Evolutionary conservation across 768 basidiomycete genomes (phyloP).

Genomic region (Lactarius indigo): DNA sequence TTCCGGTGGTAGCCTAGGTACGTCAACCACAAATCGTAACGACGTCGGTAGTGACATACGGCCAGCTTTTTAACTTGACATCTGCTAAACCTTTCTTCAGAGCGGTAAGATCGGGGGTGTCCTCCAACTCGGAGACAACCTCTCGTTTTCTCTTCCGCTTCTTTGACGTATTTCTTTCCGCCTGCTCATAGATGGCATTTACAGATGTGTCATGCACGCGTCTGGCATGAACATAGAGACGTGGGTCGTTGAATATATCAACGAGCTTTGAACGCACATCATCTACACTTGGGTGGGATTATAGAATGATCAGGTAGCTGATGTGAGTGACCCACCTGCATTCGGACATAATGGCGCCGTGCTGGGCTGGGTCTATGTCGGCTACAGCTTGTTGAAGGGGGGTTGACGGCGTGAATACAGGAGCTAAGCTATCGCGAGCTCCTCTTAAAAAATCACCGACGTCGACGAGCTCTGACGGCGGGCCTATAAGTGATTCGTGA

Average conservation of each 20-base stretch:
- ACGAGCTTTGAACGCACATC: conserved; percentile 46
- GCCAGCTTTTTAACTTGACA: conserved; percentile 56
- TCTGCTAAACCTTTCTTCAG: conserved; percentile 52
- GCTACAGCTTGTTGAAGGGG: conserved; percentile 5
- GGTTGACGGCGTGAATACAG: background rate
- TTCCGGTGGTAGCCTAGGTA: conserved; percentile 45
- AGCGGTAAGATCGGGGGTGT: conserved; percentile 43
- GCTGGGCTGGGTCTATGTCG: background rate
- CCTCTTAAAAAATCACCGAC: conserved; percentile 31
- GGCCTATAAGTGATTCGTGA: conserved; percentile 27
- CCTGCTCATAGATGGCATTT: conserved; percentile 34
- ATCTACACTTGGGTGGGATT: conserved; percentile 41
- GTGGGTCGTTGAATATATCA: conserved; percentile 51
- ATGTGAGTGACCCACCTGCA: conserved; percentile 33
- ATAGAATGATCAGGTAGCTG: conserved; percentile 3
- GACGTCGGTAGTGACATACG: conserved; percentile 40
- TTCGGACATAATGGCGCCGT: conserved; percentile 31
- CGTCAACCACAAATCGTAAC: conserved; percentile 14
- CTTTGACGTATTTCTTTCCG: conserved; percentile 30
- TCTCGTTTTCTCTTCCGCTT: conserved; percentile 39
- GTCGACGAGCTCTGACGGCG: conserved; percentile 32
- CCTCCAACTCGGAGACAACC: conserved; percentile 36
- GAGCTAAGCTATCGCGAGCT: conserved; percentile 5
- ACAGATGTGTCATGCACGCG: conserved; percentile 51
- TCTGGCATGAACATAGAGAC: conserved; percentile 52